phyloP scores from a whole-genome alignment of 2,329 filamentous ascomycete genomes.

The Ophiostoma piceae region DNA sequence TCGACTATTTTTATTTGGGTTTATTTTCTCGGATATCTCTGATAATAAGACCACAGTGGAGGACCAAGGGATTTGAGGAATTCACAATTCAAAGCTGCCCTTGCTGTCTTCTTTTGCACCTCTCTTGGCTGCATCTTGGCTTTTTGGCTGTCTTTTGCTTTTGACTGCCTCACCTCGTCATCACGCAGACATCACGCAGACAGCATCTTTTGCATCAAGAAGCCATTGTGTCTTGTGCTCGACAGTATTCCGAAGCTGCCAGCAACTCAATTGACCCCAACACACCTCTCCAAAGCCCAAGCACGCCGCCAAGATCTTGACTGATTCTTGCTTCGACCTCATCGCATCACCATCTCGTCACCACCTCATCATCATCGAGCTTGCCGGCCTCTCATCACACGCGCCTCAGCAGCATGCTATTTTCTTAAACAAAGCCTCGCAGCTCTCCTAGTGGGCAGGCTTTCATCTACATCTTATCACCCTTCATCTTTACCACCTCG shows the following conservation, averaged over 20 bases:
- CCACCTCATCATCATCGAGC: not conserved
- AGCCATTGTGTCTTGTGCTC: not conserved
- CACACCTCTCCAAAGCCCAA: not conserved
- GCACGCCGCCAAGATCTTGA: not conserved
- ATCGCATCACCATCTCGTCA: not conserved
- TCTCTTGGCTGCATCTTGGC: slow-evolving; percentile 6
- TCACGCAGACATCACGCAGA: not conserved
- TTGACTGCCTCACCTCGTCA: not conserved
- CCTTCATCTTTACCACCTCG: not conserved
- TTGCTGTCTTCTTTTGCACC: not conserved
- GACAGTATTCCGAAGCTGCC: not conserved
- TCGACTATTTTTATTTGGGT: not conserved
- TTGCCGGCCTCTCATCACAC: not conserved
- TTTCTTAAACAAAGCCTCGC: slow-evolving; percentile 12
- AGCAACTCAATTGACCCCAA: no score
- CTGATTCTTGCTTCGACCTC: not conserved
- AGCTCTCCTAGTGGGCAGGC: slow-evolving; percentile 18
- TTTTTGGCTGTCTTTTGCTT: not conserved
- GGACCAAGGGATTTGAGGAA: not conserved
- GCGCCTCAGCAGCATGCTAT: slow-evolving; percentile 20
- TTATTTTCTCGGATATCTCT: no score
- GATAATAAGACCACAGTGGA: not conserved
- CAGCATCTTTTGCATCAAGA: not conserved
- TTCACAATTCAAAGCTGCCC: not conserved
- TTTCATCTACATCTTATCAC: not conserved